Evolutionary conservation across 176 grass and related monocot genomes (phyloP), one percentile per base, ranked within the genome.

Genomic region (Microstegium vimineum): DNA sequence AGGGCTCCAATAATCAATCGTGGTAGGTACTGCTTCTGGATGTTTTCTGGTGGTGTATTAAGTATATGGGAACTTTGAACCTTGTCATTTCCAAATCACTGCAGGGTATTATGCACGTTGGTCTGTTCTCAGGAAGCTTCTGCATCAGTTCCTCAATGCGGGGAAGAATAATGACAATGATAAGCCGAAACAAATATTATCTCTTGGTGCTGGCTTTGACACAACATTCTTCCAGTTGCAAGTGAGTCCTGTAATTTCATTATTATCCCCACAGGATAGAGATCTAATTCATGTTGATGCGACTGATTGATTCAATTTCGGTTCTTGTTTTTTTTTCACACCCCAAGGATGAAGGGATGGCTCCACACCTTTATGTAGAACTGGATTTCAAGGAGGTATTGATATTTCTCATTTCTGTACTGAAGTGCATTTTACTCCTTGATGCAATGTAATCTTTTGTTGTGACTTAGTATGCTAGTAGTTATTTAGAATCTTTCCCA

Each of bases 1-100:
- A 94, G 95, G 67, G 95, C 95, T 22, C 95, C 95, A 40, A 98
- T 98, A 86, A 98, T 98, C 69, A 94, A 94, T 40, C 92, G 92
- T 56, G 92, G 92, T 94, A 67, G 0, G 57, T 5, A 34, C 6
- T 52, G 25, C 10, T 20, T 47, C 34, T 23, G 18, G 46, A 23
- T 10, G 28, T 35, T 42, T n/a, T 31, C 34, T 23, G 33, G 7
- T 83, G 69, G 65, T 32, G 22, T 66, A 5, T 28, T 16, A 77
- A 75, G 2, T 5, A 31, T 36, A 2, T 31, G 35, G 14, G 62
- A 47, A 2, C 30, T 10, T n/a, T 86, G 27, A 82, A 18, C 33
- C 45, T 16, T 89, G 59, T 46, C 5, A 8, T 78, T 18, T 77
- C 25, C 17, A 49, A 86, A 78, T 82, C 38, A 25, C 41, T 69